Percentiles rank a stretch among this genome's conserved stretches.
Evolutionary conservation across 768 basidiomycete genomes (phyloP).

Genomic region (Pleurotus sapidus): DNA sequence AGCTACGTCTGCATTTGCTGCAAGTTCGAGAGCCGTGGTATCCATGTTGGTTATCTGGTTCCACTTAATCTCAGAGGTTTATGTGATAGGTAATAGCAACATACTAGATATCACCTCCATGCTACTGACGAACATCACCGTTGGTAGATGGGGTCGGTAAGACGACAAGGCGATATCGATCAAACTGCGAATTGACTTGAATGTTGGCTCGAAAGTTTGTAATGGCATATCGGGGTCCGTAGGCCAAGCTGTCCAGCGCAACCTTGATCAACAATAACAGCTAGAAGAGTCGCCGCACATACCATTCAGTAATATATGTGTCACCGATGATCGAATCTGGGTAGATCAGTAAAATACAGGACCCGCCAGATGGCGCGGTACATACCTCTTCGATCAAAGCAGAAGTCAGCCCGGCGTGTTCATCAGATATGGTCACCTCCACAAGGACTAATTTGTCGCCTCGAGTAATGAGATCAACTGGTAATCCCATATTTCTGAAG

Average conservation of each 20-base stretch:
- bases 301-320: constrained; percentile 29
- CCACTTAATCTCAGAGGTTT: neutral
- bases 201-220: constrained; percentile 24
- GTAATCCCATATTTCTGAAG: neutral
- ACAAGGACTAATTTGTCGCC: neutral
- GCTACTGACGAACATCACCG: constrained; percentile 29
- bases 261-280: neutral
- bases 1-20: neutral
- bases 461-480: neutral
- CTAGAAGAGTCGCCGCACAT: neutral
- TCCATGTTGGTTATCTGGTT: neutral
- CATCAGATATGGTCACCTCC: neutral
- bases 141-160: constrained; percentile 18
- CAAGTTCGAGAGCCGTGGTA: neutral
- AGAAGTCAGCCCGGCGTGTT: neutral
- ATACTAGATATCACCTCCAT: constrained; percentile 24
- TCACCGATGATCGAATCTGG: constrained; percentile 12
- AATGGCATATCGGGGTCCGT: constrained; percentile 30
- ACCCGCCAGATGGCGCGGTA: neutral
- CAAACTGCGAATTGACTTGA: constrained; percentile 24
- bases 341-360: no score
- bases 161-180: constrained; percentile 30
- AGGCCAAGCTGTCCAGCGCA: constrained; percentile 24
- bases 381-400: neutral
- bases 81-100: constrained; percentile 2